Percentiles rank a stretch among this genome's conserved stretches.
These are phyloP conservation scores for Aspergillus awamori DNA, from an alignment of 2,329 filamentous ascomycete species.

Conservation along the genomic window DNA sequence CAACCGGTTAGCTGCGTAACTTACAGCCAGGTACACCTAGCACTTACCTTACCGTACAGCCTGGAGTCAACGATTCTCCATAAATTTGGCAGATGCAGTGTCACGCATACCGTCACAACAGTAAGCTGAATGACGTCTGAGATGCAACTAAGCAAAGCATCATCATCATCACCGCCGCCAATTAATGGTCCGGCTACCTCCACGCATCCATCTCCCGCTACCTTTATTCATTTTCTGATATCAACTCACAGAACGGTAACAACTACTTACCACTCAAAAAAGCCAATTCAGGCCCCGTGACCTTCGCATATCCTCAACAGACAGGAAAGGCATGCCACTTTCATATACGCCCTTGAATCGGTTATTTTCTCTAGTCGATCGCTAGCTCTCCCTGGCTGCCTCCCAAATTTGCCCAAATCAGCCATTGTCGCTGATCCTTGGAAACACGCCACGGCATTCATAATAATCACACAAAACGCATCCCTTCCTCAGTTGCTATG, in stretches of 20 bases:
- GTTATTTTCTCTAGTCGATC: constrained; percentile 24
- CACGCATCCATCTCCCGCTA: neutral
- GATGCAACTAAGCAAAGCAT: neutral
- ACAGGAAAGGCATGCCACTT: constrained; percentile 28
- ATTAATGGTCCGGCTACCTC: neutral
- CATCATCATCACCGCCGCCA: neutral
- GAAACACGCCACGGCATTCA: neutral
- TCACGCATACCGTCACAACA: neutral
- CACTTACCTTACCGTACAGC: neutral
- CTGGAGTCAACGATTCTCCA: neutral
- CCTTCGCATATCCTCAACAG: neutral
- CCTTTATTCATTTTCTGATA: neutral
- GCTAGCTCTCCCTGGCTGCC: constrained; percentile 23
- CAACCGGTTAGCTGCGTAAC: neutral
- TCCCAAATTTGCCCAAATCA: constrained; percentile 5
- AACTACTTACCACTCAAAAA: neutral
- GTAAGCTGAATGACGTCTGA: constrained; percentile 17
- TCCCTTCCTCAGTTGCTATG: constrained; percentile 59
- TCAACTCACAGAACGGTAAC: neutral
- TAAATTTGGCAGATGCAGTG: neutral
- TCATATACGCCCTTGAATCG: constrained; percentile 19
- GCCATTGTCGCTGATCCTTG: constrained; percentile 12
- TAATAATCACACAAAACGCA: neutral
- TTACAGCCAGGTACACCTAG: neutral
- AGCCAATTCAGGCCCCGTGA: neutral